These are phyloP conservation scores for Penicillium polonicum DNA, from an alignment of 2,329 filamentous ascomycete species.

Conservation along the genomic window DNA sequence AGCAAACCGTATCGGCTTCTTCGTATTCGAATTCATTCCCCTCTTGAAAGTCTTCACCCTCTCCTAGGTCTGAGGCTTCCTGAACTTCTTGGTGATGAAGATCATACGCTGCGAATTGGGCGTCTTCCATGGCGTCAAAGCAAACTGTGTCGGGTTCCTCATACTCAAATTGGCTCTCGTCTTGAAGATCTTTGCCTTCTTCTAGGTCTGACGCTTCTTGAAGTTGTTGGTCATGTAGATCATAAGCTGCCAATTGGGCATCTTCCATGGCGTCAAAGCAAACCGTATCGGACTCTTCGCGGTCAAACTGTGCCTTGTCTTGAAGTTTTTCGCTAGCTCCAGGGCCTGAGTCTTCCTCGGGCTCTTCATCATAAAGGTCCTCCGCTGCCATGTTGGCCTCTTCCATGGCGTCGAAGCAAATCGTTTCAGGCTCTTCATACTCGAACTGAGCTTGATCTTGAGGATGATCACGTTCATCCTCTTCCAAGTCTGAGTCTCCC, in stretches of 20 bases:
- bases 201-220: background rate
- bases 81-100: background rate
- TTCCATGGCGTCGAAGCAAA: constrained; percentile 7
- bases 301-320: background rate
- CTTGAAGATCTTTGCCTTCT: background rate
- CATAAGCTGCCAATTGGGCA: background rate
- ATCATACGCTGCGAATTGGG: background rate
- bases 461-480: constrained; percentile 11
- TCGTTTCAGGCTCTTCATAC: constrained; percentile 17
- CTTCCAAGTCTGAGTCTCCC: background rate
- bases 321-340: background rate
- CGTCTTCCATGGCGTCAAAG: constrained; percentile 9
- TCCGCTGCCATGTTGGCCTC: background rate
- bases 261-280: constrained; percentile 9
- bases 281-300: constrained; percentile 16
- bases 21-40: constrained; percentile 2
- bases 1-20: constrained; percentile 12
- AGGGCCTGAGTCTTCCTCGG: background rate
- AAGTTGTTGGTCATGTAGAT: background rate
- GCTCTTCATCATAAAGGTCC: background rate
- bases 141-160: constrained; percentile 16
- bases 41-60: background rate
- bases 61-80: background rate
- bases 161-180: background rate
- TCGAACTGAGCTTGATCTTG: background rate